These are phyloP conservation scores for Zygoascus meyerae DNA, from an alignment of 1,139 yeast genomes.

Conservation along the genomic window DNA sequence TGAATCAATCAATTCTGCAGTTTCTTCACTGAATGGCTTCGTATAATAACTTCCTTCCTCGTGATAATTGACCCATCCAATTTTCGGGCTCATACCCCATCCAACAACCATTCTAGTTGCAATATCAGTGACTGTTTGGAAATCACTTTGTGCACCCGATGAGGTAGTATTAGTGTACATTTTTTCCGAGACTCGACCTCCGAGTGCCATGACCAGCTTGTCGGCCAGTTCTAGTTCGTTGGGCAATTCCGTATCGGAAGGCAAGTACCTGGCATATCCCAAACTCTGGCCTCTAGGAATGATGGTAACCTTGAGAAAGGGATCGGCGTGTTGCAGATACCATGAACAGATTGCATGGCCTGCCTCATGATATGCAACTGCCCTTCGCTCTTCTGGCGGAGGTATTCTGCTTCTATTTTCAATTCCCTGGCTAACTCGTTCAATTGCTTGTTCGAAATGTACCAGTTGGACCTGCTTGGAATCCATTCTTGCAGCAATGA, in stretches of 20 bases:
- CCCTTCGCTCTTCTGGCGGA: slow-evolving; percentile 74
- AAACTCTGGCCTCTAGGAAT: slow-evolving; percentile 95
- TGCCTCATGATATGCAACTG: slow-evolving; percentile 97
- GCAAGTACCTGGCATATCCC: slow-evolving; percentile 97
- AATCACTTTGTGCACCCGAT: slow-evolving; percentile 93
- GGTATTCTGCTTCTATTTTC: slow-evolving; percentile 84
- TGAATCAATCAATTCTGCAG: slow-evolving; percentile 71
- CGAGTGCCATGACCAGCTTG: slow-evolving; percentile 92
- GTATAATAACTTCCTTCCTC: slow-evolving; percentile 52
- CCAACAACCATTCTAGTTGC: slow-evolving; percentile 89
- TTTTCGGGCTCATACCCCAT: slow-evolving; percentile 81
- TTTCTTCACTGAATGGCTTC: slow-evolving; percentile 87
- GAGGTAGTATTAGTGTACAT: slow-evolving; percentile 85
- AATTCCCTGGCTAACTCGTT: slow-evolving; percentile 92
- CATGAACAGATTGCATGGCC: slow-evolving; percentile 99
- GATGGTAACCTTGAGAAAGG: slow-evolving; percentile 86
- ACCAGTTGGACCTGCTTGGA: slow-evolving; percentile 58
- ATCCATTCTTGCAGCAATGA: slow-evolving; percentile 84
- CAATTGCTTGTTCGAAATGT: slow-evolving; percentile 94
- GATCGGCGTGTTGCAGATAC: slow-evolving; percentile 85
- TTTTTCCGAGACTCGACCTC: slow-evolving; percentile 95
- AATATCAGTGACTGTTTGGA: slow-evolving; percentile 86
- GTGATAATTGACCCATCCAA: slow-evolving; percentile 79
- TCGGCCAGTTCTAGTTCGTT: slow-evolving; percentile 73
- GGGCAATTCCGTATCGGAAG: slow-evolving; percentile 83